These are phyloP conservation scores for Pyracantha coccinea DNA, from an alignment of 331 rosid genomes.

Conservation along the genomic window DNA sequence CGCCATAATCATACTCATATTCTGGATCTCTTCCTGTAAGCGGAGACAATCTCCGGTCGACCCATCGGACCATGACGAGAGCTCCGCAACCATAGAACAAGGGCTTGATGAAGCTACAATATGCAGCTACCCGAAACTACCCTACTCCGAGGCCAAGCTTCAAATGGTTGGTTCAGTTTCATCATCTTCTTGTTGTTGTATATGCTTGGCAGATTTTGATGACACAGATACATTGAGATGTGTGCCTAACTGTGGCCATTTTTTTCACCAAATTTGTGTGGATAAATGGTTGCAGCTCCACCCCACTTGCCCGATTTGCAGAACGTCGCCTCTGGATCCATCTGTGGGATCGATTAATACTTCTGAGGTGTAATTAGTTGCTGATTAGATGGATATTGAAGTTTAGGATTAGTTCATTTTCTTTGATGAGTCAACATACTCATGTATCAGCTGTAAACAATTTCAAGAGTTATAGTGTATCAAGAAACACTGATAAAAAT, in stretches of 20 bases:
- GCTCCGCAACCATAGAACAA: neutral
- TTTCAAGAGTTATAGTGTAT: neutral
- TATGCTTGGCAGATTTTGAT: conserved; percentile 49
- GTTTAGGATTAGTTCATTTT: neutral
- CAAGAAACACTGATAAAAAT: neutral
- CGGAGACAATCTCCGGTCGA: conserved; percentile 1
- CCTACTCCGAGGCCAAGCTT: conserved; percentile 19
- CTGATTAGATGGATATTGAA: neutral
- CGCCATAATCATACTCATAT: neutral
- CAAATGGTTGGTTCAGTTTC: neutral
- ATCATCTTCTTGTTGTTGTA: conserved; percentile 22
- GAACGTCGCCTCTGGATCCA: conserved; percentile 19
- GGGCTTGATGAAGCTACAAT: conserved; percentile 27
- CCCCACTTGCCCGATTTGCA: conserved; percentile 49
- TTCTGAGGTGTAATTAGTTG: neutral
- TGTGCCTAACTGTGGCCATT: conserved; percentile 48
- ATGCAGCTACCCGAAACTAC: conserved; percentile 23
- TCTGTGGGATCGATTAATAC: neutral
- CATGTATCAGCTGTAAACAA: neutral
- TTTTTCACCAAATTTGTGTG: conserved; percentile 38
- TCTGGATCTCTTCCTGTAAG: neutral
- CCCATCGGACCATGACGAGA: neutral
- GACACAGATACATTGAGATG: conserved; percentile 36
- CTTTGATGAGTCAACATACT: neutral
- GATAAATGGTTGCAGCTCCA: conserved; percentile 56